These are phyloP conservation scores for Cyamopsis tetragonoloba DNA, from an alignment of 306 rosid species.

Conservation along the genomic window DNA sequence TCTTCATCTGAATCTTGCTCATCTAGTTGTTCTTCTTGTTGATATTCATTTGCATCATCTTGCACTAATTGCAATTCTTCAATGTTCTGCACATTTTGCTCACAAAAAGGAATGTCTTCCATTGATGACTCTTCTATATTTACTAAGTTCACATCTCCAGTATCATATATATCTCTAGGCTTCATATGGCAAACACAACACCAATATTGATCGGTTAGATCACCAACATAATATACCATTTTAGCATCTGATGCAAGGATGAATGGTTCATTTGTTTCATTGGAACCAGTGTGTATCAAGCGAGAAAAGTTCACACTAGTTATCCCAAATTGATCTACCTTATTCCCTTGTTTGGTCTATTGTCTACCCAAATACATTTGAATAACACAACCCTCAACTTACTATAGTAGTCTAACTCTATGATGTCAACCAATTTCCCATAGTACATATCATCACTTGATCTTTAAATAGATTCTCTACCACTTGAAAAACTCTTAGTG, in stretches of 20 bases:
- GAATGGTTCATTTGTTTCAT: constrained; percentile 20
- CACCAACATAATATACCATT: not conserved
- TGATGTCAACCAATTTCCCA: not conserved
- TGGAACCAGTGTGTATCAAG: not conserved
- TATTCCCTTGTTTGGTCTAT: not conserved
- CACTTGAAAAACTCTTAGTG: not conserved
- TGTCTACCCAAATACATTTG: not conserved
- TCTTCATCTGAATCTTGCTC: too few species aligned
- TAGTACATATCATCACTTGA: not conserved
- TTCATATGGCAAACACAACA: not conserved
- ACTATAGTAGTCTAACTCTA: not conserved
- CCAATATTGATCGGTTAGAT: not conserved
- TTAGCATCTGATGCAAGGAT: not conserved
- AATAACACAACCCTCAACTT: not conserved
- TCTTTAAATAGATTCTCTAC: not conserved
- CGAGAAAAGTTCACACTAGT: not conserved
- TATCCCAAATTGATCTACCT: not conserved
- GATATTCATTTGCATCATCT: too few species aligned
- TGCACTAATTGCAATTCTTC: too few species aligned
- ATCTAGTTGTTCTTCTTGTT: too few species aligned
- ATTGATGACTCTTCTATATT: too few species aligned
- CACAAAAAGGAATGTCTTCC: too few species aligned
- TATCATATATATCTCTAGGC: too few species aligned
- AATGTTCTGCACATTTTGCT: too few species aligned
- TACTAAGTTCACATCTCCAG: too few species aligned